These are phyloP conservation scores for Nicotiana knightiana DNA, from an alignment of 257 asterid genomes.

Conservation along the genomic window DNA sequence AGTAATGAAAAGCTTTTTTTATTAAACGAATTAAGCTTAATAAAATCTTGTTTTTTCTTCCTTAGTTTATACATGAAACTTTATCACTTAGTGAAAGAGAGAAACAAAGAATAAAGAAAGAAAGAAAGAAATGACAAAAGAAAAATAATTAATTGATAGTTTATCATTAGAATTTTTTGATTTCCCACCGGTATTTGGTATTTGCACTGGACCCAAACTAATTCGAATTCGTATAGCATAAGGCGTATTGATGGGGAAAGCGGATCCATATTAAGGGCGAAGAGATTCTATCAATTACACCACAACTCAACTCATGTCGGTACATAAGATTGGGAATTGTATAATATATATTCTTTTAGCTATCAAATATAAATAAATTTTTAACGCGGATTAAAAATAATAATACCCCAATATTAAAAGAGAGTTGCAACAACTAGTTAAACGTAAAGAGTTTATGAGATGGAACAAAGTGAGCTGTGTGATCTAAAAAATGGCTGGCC, in stretches of 20 bases:
- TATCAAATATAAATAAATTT: too few species aligned
- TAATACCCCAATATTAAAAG: background rate
- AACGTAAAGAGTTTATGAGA: slow-evolving; percentile 12
- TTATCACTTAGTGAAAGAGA: background rate
- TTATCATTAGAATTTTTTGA: too few species aligned
- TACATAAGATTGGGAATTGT: background rate
- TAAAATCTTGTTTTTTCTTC: too few species aligned
- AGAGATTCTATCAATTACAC: too few species aligned
- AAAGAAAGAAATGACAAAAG: background rate
- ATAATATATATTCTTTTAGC: too few species aligned
- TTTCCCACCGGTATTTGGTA: too few species aligned
- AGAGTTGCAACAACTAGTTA: background rate
- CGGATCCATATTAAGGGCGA: too few species aligned
- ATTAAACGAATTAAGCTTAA: background rate
- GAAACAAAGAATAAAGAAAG: background rate
- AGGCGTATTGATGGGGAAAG: rapidly evolving
- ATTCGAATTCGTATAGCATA: too few species aligned
- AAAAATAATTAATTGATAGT: too few species aligned
- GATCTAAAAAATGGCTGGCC: slow-evolving; percentile 18
- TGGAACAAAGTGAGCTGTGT: slow-evolving; percentile 41
- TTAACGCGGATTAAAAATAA: too few species aligned
- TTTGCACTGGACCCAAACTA: too few species aligned
- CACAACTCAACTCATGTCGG: background rate
- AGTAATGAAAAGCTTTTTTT: background rate
- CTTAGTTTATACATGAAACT: background rate